These are phyloP conservation scores for Cladorrhinum sp. DNA, from an alignment of 2,329 filamentous ascomycete species.

Conservation along the genomic window DNA sequence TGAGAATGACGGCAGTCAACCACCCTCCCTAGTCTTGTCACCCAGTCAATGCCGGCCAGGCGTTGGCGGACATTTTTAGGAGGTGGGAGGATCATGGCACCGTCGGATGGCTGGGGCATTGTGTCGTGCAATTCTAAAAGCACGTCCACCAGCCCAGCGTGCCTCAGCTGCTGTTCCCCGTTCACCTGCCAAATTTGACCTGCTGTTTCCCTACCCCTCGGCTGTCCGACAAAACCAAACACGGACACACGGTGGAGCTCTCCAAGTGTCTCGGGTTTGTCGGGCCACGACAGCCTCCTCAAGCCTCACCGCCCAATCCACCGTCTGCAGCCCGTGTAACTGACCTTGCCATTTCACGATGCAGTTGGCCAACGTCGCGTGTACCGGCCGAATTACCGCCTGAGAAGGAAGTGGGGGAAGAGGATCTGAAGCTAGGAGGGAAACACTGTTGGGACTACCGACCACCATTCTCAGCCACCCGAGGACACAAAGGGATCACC, in stretches of 20 bases:
- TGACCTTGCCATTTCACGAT: slow-evolving; percentile 30
- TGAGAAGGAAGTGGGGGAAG: slow-evolving; percentile 17
- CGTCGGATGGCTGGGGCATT: slow-evolving; percentile 1
- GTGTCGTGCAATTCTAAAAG: slow-evolving; percentile 1
- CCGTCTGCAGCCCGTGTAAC: slow-evolving; percentile 10
- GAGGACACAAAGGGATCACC: slow-evolving; percentile 1
- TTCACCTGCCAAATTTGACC: not conserved
- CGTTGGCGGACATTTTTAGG: not conserved
- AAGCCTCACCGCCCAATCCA: slow-evolving; percentile 8
- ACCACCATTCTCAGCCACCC: not conserved
- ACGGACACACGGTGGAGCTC: not conserved
- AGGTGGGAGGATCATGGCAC: slow-evolving; percentile 3
- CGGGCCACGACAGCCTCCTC: slow-evolving; percentile 6
- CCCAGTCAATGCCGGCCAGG: not conserved
- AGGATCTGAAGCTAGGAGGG: not conserved
- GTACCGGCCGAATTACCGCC: slow-evolving; percentile 23
- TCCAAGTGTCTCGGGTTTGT: slow-evolving; percentile 7
- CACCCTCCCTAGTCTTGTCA: not conserved
- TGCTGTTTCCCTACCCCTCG: slow-evolving; percentile 2
- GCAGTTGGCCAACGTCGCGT: slow-evolving; percentile 36
- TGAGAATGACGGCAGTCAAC: slow-evolving; percentile 1
- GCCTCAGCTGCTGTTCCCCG: slow-evolving; percentile 3
- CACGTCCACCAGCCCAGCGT: not conserved
- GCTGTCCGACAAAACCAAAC: slow-evolving; percentile 3
- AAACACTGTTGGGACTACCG: not conserved